Evolutionary conservation across 2,329 filamentous ascomycete genomes (phyloP).

Genomic region (Botrytis medusae): DNA sequence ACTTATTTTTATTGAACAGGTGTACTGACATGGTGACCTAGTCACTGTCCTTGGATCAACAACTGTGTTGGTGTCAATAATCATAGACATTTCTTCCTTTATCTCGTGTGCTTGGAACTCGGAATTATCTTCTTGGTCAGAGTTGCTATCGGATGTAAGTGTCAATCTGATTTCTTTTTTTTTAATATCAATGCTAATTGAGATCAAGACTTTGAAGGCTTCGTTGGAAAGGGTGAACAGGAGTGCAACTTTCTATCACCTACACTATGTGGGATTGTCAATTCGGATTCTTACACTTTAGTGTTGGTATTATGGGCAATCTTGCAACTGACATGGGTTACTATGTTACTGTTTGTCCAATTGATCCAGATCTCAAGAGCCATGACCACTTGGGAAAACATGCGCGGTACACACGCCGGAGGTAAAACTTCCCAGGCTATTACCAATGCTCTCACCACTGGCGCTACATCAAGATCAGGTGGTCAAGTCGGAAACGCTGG

Average conservation of each 20-base stretch:
- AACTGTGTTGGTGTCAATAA: constrained; percentile 97
- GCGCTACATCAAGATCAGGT: constrained; percentile 62
- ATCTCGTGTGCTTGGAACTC: constrained; percentile 73
- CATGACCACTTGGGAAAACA: constrained; percentile 95
- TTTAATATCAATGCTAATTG: constrained; percentile 33
- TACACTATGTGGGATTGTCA: constrained; percentile 71
- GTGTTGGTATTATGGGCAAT: constrained; percentile 76
- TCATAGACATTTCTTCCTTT: constrained; percentile 91
- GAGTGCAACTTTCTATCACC: constrained; percentile 76
- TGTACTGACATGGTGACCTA: constrained; percentile 40
- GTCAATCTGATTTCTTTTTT: not conserved
- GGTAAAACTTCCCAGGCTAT: constrained; percentile 57
- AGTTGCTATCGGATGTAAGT: constrained; percentile 70
- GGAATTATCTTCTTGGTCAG: constrained; percentile 73
- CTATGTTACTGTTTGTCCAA: constrained; percentile 95
- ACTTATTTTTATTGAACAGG: not conserved
- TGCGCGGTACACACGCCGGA: constrained; percentile 70
- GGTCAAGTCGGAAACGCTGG: constrained; percentile 68
- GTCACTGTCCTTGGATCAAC: constrained; percentile 96
- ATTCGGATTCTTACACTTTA: constrained; percentile 81
- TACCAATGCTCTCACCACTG: constrained; percentile 74
- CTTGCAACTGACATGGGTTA: constrained; percentile 89
- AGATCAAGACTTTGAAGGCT: constrained; percentile 59
- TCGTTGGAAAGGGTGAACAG: constrained; percentile 53
- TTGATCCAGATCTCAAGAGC: constrained; percentile 88